Evolutionary conservation across 306 rosid genomes (phyloP), one percentile per base, ranked within the genome.

Genomic region (Leucaena leucocephala): DNA sequence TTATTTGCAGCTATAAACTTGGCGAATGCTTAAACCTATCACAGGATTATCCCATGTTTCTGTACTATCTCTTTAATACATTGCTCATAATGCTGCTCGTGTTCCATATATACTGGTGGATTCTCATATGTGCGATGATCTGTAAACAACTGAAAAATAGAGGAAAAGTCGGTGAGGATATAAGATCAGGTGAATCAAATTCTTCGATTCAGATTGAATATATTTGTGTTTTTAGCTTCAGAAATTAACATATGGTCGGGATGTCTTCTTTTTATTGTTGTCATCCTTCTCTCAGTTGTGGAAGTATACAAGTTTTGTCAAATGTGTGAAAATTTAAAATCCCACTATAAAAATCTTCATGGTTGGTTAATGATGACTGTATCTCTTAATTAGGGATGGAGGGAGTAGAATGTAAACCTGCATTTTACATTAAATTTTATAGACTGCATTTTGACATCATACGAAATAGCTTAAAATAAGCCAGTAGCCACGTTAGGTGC

Each of bases 71-170:
- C 81, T 95, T 93, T 85, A 95, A 95, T 82, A 90, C 94, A 10
- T 34, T 93, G 90, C 89, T 95, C 80, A 77, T 95, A 76, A 93
- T 68, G 89, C 89, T 95, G 81, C 89, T 95, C 76, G 90, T 92
- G 85, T 95, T 95, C 87, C 99, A 95, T 88, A 66, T 95, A 86
- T 95, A 95, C 89, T 95, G 99, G 99, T 95, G 99, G 99, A 79
- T 90, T 80, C 97, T 93, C 85, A 95, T 95, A 87, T 91, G 85
- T 72, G 76, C 93, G 13, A 95, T 95, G 99, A 85, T 95, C 81
- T 58, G 58, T 50, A 90, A 91, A 80, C 99, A 89, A 82, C 89
- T 95, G 89, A 84, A 87, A 78, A 95, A 95, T 76, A 88, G 98
- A 42, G 99, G 99, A 59, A 77, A 86, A 86, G 99, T 95, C 80